Evolutionary conservation across 768 basidiomycete genomes (phyloP).

Genomic region (Trametes sanguinea): DNA sequence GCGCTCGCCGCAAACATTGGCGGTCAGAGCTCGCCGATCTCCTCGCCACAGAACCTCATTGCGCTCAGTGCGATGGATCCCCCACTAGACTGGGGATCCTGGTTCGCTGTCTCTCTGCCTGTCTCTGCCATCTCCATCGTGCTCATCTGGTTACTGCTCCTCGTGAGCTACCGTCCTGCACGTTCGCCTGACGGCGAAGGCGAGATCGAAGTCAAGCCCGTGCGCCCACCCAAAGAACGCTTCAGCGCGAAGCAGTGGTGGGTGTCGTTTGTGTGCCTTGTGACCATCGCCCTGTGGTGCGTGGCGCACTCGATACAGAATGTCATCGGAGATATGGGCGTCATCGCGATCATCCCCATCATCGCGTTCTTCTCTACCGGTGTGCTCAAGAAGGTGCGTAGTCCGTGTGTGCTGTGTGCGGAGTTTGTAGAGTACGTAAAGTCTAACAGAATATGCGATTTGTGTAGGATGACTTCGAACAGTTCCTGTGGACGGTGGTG

Average conservation of each 20-base stretch:
- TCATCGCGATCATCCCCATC: slow-evolving; percentile 92
- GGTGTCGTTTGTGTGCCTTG: slow-evolving; percentile 79
- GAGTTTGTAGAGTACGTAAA: too few species aligned
- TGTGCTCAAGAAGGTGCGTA: slow-evolving; percentile 83
- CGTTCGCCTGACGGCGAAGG: slow-evolving; percentile 72
- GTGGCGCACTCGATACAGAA: slow-evolving; percentile 76
- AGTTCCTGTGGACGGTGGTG: slow-evolving; percentile 92
- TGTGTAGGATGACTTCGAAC: slow-evolving; percentile 89
- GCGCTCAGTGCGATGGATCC: slow-evolving; percentile 87
- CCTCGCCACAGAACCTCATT: slow-evolving; percentile 97
- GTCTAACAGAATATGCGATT: not conserved
- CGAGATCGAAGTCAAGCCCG: slow-evolving; percentile 79
- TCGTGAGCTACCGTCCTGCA: slow-evolving; percentile 78
- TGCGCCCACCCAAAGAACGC: slow-evolving; percentile 78
- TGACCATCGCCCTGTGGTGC: slow-evolving; percentile 91
- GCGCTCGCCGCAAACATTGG: slow-evolving; percentile 98
- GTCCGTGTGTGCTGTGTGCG: not conserved
- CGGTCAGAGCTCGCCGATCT: slow-evolving; percentile 95
- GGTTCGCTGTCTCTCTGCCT: slow-evolving; percentile 94
- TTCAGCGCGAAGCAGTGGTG: slow-evolving; percentile 89
- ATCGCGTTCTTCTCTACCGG: slow-evolving; percentile 94
- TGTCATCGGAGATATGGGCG: slow-evolving; percentile 92
- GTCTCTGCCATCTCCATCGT: slow-evolving; percentile 85
- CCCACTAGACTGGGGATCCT: slow-evolving; percentile 81
- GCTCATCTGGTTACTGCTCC: slow-evolving; percentile 88